Evolutionary conservation across 805 yeast species (phyloP).

Genomic region (Komagataella kurtzmanii): DNA sequence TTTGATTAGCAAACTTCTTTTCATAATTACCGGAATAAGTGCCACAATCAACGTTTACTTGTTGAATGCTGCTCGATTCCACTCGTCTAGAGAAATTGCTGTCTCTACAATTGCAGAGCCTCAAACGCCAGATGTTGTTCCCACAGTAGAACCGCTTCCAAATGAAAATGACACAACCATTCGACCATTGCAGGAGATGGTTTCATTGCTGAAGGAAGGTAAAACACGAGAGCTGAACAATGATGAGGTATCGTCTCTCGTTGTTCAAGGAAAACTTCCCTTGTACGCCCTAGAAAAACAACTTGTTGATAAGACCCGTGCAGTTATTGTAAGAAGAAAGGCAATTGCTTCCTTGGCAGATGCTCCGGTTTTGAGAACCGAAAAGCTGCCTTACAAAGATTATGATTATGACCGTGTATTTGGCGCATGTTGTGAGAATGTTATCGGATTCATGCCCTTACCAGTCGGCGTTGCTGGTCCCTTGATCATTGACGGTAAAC

Average conservation of each 20-base stretch:
- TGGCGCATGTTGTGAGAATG: conserved; percentile 99
- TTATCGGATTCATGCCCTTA: conserved; percentile 89
- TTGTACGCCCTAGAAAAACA: conserved; percentile 91
- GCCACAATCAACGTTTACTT: conserved; percentile 74
- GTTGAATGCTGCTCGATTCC: conserved; percentile 71
- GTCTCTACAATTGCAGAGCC: neutral
- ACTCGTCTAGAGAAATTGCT: conserved; percentile 11
- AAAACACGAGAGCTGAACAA: conserved; percentile 50
- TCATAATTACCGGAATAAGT: conserved; percentile 61
- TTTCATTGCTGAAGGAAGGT: conserved; percentile 55
- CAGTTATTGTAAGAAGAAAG: conserved; percentile 84
- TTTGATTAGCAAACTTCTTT: conserved; percentile 62
- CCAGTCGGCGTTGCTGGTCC: conserved; percentile 99
- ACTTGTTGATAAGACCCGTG: conserved; percentile 78
- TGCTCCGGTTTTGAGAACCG: conserved; percentile 64
- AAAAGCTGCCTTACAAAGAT: conserved; percentile 62
- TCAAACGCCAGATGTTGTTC: neutral
- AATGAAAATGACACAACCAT: neutral
- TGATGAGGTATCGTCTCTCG: conserved; percentile 63
- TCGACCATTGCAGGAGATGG: conserved; percentile 47
- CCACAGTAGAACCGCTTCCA: neutral
- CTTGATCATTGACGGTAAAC: conserved; percentile 73
- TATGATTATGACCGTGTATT: conserved; percentile 93
- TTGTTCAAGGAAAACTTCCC: conserved; percentile 68
- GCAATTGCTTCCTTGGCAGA: conserved; percentile 78